Conservation (phyloP, 1,284 basidiomycete genomes). For the Papiliotrema terrestris region DNA sequence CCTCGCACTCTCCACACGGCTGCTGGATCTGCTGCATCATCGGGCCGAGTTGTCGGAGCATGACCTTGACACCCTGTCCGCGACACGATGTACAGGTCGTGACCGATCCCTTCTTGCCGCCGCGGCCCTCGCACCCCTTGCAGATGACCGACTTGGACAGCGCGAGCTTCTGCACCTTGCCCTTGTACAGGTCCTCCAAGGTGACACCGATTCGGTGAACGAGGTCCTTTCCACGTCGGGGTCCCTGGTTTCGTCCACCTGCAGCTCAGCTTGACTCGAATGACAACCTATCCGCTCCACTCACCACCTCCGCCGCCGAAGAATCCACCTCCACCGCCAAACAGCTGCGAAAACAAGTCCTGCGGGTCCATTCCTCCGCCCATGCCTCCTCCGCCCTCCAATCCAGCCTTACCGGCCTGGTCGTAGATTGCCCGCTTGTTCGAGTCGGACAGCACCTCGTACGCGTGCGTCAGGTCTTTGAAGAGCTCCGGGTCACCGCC, state of each 20-base stretch:
- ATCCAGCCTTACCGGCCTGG: constrained; percentile 86
- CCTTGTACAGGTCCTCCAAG: constrained; percentile 96
- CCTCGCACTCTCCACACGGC: constrained; percentile 87
- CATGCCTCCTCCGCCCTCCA: constrained; percentile 75
- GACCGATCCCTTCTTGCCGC: constrained; percentile 95
- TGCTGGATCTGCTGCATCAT: constrained; percentile 99
- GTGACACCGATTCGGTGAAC: constrained; percentile 94
- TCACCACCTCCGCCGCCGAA: constrained; percentile 60
- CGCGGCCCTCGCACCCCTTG: constrained; percentile 88
- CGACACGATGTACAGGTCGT: constrained; percentile 73
- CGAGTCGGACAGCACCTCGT: constrained; percentile 88
- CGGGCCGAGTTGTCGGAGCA: constrained; percentile 87
- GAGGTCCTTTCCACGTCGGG: constrained; percentile 97
- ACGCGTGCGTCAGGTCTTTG: constrained; percentile 98
- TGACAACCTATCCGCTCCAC: constrained; percentile 3
- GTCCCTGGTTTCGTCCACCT: constrained; percentile 53
- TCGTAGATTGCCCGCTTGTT: constrained; percentile 86
- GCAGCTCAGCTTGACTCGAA: background rate
- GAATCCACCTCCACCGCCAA: constrained; percentile 64
- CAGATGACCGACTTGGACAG: constrained; percentile 95
- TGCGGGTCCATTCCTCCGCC: constrained; percentile 93
- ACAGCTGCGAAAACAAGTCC: constrained; percentile 97
- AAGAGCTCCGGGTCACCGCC: constrained; percentile 92
- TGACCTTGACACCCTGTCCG: constrained; percentile 89
- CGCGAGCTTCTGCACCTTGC: constrained; percentile 96